Evolutionary conservation across 2,329 filamentous ascomycete genomes (phyloP), one percentile per base, ranked within the genome.

Genomic region (Albifimbria verrucaria): DNA sequence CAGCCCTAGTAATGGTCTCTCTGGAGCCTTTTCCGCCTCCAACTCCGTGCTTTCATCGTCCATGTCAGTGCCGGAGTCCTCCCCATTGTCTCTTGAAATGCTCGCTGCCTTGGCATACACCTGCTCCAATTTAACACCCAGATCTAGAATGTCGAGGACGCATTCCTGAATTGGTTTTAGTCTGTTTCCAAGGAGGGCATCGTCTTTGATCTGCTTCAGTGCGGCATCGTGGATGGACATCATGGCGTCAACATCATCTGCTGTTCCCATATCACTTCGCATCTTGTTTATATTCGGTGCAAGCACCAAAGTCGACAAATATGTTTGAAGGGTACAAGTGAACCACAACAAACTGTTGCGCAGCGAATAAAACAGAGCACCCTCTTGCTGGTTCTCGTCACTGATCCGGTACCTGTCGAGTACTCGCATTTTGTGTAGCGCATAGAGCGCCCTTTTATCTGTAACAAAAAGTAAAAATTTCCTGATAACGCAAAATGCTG

Each of bases 181-280:
- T 51, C 86, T 87, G 17, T 77, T 72, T 0, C 87, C 84, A 0
- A 95, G 79, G 22, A 94, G 81, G 10, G 88, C 83, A 57, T 90
- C 85, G 26, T 85, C 80, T 52, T 86, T 75, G 11, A 94, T 72
- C 2, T 78, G 78, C 44, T 76, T 77, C 44, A 88, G 73, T 62
- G 88, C 93, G 0, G 69, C 66, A 4, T 80, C 72, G 65, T 96
- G 92, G 1, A 86, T 78, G 1, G 71, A 71, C 23, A 92, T 85
- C 89, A 97, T 95, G 23, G 81, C 81, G 65, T 97, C 91, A 10
- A 97, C 83, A 59, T 93, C 90, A 23, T 80, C 77, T 0, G 90
- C 84, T 6, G 74, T 71, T 15, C 72, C 69, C 49, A 97, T 77
- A 0, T 78, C 74, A 2, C 69, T 66, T 6, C 73, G 72, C 73